A percentile compares a stretch with the other conserved stretches of the same genome.
These are phyloP conservation scores for Colletotrichum filicis DNA, from an alignment of 2,329 filamentous ascomycete species.

Conservation along the genomic window DNA sequence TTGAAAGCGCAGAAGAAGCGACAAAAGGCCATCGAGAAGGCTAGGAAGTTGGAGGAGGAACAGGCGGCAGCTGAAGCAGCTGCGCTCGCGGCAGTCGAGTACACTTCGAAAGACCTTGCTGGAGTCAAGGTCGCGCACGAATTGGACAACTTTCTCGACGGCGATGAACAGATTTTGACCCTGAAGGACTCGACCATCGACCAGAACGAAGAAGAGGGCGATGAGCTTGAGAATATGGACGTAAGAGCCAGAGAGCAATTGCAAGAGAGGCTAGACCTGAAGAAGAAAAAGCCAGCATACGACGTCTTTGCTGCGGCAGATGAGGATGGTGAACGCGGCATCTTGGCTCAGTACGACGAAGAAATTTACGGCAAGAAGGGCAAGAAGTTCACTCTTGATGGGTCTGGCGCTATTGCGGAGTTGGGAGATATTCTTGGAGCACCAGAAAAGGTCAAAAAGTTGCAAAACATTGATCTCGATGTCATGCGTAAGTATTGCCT, in stretches of 20 bases:
- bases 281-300: slow-evolving; percentile 91
- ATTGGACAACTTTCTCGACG: slow-evolving; percentile 81
- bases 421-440: slow-evolving; percentile 66
- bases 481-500: slow-evolving; percentile 68
- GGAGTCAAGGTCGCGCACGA: slow-evolving; percentile 95
- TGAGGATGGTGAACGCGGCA: slow-evolving; percentile 70
- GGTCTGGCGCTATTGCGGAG: slow-evolving; percentile 75
- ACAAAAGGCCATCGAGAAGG: slow-evolving; percentile 88
- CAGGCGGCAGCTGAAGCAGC: slow-evolving; percentile 79
- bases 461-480: slow-evolving; percentile 81
- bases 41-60: slow-evolving; percentile 78
- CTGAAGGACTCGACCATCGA: slow-evolving; percentile 93
- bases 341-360: slow-evolving; percentile 94
- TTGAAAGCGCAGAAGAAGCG: slow-evolving; percentile 90
- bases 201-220: slow-evolving; percentile 85
- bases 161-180: slow-evolving; percentile 88
- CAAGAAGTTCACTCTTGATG: slow-evolving; percentile 89
- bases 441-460: slow-evolving; percentile 68
- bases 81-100: slow-evolving; percentile 72
- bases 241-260: slow-evolving; percentile 79
- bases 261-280: slow-evolving; percentile 81
- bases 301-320: slow-evolving; percentile 79
- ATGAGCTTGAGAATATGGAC: slow-evolving; percentile 85
- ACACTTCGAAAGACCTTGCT: slow-evolving; percentile 86
- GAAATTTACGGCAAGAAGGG: slow-evolving; percentile 91